phyloP scores from a whole-genome alignment of 345 rosid species.

The Linum tenue region DNA sequence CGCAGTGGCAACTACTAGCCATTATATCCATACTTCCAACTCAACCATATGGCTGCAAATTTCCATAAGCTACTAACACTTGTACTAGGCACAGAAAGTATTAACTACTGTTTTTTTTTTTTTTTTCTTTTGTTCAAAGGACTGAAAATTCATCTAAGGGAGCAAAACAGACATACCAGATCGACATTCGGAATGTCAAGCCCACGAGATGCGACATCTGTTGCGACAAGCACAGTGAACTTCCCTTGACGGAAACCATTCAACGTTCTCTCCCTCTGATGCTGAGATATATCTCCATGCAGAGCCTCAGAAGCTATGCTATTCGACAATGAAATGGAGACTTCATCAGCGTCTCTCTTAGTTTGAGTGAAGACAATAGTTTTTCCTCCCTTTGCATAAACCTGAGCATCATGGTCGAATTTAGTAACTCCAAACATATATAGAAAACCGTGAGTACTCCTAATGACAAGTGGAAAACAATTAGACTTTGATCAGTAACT shows the following conservation, averaged over 20 bases:
- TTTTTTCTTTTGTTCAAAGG: background rate
- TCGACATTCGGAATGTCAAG: conserved; percentile 98
- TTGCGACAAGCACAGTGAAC: conserved; percentile 94
- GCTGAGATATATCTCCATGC: conserved; percentile 98
- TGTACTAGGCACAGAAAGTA: background rate
- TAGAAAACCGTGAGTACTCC: background rate
- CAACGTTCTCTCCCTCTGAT: conserved; percentile 96
- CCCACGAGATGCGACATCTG: conserved; percentile 97
- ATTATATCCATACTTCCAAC: background rate
- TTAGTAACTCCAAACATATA: background rate
- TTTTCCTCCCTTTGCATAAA: conserved; percentile 94
- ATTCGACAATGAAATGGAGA: conserved; percentile 62
- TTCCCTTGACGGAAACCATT: conserved; percentile 92
- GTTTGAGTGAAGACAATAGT: conserved; percentile 96
- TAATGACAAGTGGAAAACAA: background rate
- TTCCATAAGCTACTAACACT: background rate
- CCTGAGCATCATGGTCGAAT: conserved; percentile 32
- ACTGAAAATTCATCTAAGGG: background rate
- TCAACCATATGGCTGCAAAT: background rate
- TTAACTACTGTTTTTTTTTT: background rate
- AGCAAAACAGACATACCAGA: conserved; percentile 42
- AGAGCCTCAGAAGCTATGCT: conserved; percentile 92
- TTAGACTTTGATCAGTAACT: background rate
- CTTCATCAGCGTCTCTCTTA: conserved; percentile 95
- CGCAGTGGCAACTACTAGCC: background rate